phyloP scores from a whole-genome alignment of 805 yeast species.

The Middelhovenomyces tepae region DNA sequence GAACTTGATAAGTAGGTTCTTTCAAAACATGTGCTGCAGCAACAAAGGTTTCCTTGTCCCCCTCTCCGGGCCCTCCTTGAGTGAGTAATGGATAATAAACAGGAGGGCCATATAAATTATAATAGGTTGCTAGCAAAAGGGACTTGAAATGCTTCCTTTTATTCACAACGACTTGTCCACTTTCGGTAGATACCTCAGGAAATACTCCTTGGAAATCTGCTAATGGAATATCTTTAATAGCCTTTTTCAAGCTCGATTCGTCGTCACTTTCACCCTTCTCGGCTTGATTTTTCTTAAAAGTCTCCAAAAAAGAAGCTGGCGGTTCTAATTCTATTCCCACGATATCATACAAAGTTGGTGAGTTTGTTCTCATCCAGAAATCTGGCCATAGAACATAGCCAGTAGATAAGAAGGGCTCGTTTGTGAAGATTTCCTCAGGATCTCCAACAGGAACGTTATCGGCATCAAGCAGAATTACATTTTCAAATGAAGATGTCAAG shows the following conservation, averaged over 20 bases:
- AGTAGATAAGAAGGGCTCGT: conserved; percentile 44
- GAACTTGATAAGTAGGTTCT: conserved; percentile 49
- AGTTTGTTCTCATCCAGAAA: conserved; percentile 77
- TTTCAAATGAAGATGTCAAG: conserved; percentile 63
- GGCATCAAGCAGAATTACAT: conserved; percentile 63
- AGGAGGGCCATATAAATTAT: conserved; percentile 55
- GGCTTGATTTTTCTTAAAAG: conserved; percentile 21
- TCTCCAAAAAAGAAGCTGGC: conserved; percentile 40
- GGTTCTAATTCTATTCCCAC: conserved; percentile 37
- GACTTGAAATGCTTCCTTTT: conserved; percentile 50
- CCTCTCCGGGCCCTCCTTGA: conserved; percentile 66
- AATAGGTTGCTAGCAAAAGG: conserved; percentile 51
- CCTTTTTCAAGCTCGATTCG: too few species aligned
- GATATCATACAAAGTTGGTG: conserved; percentile 62
- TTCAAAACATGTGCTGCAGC: conserved; percentile 60
- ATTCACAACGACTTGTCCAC: conserved; percentile 56
- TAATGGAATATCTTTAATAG: conserved; percentile 29
- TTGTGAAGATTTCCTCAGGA: conserved; percentile 50
- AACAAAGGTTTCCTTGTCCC: conserved; percentile 70
- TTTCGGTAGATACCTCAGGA: conserved; percentile 61
- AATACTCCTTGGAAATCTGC: conserved; percentile 63
- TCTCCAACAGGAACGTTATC: conserved; percentile 65
- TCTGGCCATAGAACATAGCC: conserved; percentile 73
- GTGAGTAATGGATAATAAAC: conserved; percentile 51
- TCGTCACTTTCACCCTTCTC: conserved; percentile 20